These are phyloP conservation scores for Sphaerobolus stellatus DNA, from an alignment of 1,284 basidiomycete genomes.

Conservation along the genomic window DNA sequence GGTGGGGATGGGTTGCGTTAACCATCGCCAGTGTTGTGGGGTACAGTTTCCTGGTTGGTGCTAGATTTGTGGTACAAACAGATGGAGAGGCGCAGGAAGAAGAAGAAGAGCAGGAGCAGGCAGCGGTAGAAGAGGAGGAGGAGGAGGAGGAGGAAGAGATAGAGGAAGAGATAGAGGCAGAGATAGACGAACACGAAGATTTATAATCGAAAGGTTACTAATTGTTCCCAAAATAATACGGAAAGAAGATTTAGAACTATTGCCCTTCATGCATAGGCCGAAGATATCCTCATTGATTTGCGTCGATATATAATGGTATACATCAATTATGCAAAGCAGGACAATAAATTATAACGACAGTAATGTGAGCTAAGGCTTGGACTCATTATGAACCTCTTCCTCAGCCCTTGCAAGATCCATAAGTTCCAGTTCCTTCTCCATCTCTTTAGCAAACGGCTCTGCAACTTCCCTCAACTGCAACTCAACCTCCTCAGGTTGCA, in stretches of 20 bases:
- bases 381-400: conserved; percentile 12
- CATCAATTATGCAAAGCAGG: too few relatives aligned
- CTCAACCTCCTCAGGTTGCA: conserved; percentile 39
- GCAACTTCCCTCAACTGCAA: conserved; percentile 28
- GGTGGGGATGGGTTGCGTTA: conserved; percentile 36
- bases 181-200: conserved; percentile 6
- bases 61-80: conserved; percentile 15
- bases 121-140: conserved; percentile 17
- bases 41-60: conserved; percentile 15
- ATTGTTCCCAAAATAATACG: conserved; percentile 29
- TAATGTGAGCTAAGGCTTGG: too few relatives aligned
- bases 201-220: conserved; percentile 53
- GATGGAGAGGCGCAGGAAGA: conserved; percentile 25
- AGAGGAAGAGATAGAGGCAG: conserved; percentile 6
- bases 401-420: conserved; percentile 20
- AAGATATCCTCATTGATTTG: too few relatives aligned
- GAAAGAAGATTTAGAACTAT: too few relatives aligned
- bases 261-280: too few relatives aligned
- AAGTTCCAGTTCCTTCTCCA: conserved; percentile 19
- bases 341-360: too few relatives aligned
- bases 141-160: conserved; percentile 7
- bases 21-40: conserved; percentile 26
- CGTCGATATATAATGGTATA: too few relatives aligned
- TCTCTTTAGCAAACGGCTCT: not conserved
- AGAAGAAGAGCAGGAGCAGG: conserved; percentile 18